Evolutionary conservation across 2,329 filamentous ascomycete species (phyloP), one percentile per base, ranked within the genome.

Genomic region (Cordyceps tenuipes): DNA sequence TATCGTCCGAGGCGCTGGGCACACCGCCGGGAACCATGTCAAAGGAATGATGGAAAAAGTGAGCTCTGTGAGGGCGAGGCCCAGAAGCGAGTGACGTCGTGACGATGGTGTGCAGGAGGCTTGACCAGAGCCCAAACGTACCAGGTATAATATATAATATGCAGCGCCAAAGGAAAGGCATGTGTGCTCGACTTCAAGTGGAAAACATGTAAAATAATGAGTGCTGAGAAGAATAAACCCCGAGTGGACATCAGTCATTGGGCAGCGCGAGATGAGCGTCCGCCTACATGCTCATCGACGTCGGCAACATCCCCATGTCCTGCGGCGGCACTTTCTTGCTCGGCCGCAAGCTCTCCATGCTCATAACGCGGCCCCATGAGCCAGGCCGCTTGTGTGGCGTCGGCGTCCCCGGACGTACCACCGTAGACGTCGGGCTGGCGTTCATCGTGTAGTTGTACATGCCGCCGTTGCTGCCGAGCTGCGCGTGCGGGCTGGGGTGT

Each of bases 301-400:
- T 65, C n/a, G 63, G 62, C 61, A 66, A 59, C 55, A 65, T 41
- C 34, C 57, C 59, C 54, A 61, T 62, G 44, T 69, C 68, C 10
- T 69, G 68, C 61, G 67, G 69, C 31, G 71, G 70, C 64, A 72
- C 72, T 67, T 73, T 74, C 63, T 68, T 68, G 5, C 46, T 62
- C 36, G 73, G 72, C 8, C 72, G 70, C 26, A 74, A 62, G 61
- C 68, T 72, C 62, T 75, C 73, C 62, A 75, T 71, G 64, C 70
- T 73, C 23, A 72, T 66, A 34, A 72, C 65, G 54, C 73, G 71
- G 15, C 70, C 70, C 73, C 73, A 75, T 4, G 73, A 75, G 29
- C 69, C 72, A 23, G 73, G 73, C 59, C 73, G 68, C 62, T 75
- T 75, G 59, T 72, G 68, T 1, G 73, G 73, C 15, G 72, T 70